Percentiles rank a stretch among this genome's conserved stretches.
phyloP scores from a whole-genome alignment of 768 basidiomycete genomes.

The Erythrobasidium yunnanense region DNA sequence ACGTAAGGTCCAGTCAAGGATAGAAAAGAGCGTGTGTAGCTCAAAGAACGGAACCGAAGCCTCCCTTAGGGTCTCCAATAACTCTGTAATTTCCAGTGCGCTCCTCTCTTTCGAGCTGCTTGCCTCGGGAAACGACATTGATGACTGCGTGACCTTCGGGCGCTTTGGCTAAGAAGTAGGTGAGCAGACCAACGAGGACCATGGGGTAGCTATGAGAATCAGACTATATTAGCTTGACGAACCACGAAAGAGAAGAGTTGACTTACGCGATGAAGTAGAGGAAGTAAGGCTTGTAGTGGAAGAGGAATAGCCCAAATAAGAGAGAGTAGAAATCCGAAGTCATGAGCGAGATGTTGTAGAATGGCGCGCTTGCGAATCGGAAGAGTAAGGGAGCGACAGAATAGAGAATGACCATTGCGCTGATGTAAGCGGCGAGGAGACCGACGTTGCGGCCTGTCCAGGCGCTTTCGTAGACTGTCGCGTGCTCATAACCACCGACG shows the following conservation, averaged over 20 bases:
- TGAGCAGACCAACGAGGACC: constrained; percentile 35
- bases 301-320: constrained; percentile 28
- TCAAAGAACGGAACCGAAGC: constrained; percentile 8
- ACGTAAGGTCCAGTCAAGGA: not conserved
- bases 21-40: not conserved
- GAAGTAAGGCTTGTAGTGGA: constrained; percentile 35
- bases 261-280: constrained; percentile 34
- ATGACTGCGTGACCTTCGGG: constrained; percentile 25
- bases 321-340: constrained; percentile 32
- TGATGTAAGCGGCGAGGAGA: constrained; percentile 33
- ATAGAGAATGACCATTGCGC: constrained; percentile 34
- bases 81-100: constrained; percentile 19
- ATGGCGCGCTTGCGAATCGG: constrained; percentile 30
- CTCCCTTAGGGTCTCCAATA: constrained; percentile 22
- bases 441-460: constrained; percentile 35
- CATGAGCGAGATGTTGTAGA: constrained; percentile 36
- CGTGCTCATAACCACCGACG: constrained; percentile 34
- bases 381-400: constrained; percentile 33
- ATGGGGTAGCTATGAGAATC: constrained; percentile 26
- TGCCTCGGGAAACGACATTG: constrained; percentile 16
- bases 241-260: not conserved
- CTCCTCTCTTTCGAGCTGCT: constrained; percentile 20
- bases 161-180: constrained; percentile 32
- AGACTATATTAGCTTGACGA: not conserved
- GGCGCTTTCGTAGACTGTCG: constrained; percentile 23